Percentiles rank a stretch among this genome's conserved stretches.
Conservation (phyloP, 2,329 filamentous ascomycete species). For the Apiospora marii region DNA sequence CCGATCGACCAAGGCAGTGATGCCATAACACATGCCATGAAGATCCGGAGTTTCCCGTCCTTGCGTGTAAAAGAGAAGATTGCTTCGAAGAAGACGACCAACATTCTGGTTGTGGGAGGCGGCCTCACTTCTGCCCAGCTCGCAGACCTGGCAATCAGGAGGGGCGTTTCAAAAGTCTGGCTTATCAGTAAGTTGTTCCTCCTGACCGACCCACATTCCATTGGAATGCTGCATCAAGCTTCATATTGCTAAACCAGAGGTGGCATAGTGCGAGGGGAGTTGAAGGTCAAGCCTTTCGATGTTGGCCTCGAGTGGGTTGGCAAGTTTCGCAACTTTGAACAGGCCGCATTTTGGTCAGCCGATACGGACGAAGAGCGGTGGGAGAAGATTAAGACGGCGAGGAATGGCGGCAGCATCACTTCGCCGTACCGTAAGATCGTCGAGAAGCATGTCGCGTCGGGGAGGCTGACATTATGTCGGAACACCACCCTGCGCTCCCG, state of each 20-base stretch:
- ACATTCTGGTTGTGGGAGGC: constrained; percentile 76
- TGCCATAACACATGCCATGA: constrained; percentile 66
- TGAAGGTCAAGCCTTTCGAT: constrained; percentile 78
- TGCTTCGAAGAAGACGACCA: constrained; percentile 57
- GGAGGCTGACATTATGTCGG: constrained; percentile 63
- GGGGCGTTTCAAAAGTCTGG: constrained; percentile 72
- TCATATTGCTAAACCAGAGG: background rate
- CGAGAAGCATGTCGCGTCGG: constrained; percentile 62
- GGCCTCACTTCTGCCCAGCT: constrained; percentile 81
- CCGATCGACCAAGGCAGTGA: constrained; percentile 39
- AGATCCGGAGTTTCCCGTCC: constrained; percentile 66
- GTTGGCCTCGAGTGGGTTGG: constrained; percentile 81
- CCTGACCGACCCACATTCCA: background rate
- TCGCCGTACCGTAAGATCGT: constrained; percentile 73
- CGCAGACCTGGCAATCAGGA: constrained; percentile 69
- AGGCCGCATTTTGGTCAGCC: constrained; percentile 79
- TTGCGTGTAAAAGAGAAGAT: constrained; percentile 61
- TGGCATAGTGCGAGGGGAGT: constrained; percentile 58
- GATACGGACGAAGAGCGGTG: constrained; percentile 75
- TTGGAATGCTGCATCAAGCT: background rate
- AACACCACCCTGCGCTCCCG: constrained; percentile 63
- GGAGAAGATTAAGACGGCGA: constrained; percentile 69
- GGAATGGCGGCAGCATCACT: constrained; percentile 80
- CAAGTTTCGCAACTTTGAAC: constrained; percentile 81
- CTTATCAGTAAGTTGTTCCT: constrained; percentile 56